Evolutionary conservation across 306 rosid genomes (phyloP), one percentile per base, ranked within the genome.

Genomic region (Cucumis melo): DNA sequence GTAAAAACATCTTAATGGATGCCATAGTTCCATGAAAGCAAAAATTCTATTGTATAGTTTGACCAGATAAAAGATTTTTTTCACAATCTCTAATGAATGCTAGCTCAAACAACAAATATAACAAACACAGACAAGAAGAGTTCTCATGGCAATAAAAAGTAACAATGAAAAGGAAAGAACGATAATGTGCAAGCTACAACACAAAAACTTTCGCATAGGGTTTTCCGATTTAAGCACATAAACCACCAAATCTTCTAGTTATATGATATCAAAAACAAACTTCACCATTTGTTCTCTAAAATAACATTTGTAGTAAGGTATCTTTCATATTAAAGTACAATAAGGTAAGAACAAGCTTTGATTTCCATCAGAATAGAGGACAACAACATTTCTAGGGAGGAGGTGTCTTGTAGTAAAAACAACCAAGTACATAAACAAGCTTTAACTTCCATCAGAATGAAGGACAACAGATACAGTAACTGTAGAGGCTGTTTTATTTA

Each of bases 331-430:
- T 42, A 24, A 39, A 73, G 55, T 67, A 39, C 20, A 42, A 12
- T 12, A 51, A 24, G 39, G 58, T 73, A 36, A 70, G 56, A 38
- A 55, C 64, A 56, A 23, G 76, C 66, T 80, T 75, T 88, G n/a
- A n/a, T n/a, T n/a, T n/a, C n/a, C n/a, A n/a, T n/a, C n/a, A n/a
- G n/a, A n/a, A n/a, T n/a, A n/a, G n/a, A n/a, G n/a, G n/a, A n/a
- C n/a, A n/a, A n/a, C n/a, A n/a, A n/a, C n/a, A n/a, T n/a, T n/a
- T n/a, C n/a, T n/a, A n/a, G n/a, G n/a, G n/a, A n/a, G n/a, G n/a
- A n/a, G n/a, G n/a, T n/a, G n/a, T n/a, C n/a, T n/a, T n/a, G n/a
- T n/a, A n/a, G n/a, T n/a, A n/a, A n/a, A n/a, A n/a, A n/a, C n/a
- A n/a, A n/a, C n/a, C n/a, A n/a, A n/a, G n/a, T n/a, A n/a, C n/a